Evolutionary conservation across 2,329 filamentous ascomycete genomes (phyloP).

Genomic region (Beauveria sp.): DNA sequence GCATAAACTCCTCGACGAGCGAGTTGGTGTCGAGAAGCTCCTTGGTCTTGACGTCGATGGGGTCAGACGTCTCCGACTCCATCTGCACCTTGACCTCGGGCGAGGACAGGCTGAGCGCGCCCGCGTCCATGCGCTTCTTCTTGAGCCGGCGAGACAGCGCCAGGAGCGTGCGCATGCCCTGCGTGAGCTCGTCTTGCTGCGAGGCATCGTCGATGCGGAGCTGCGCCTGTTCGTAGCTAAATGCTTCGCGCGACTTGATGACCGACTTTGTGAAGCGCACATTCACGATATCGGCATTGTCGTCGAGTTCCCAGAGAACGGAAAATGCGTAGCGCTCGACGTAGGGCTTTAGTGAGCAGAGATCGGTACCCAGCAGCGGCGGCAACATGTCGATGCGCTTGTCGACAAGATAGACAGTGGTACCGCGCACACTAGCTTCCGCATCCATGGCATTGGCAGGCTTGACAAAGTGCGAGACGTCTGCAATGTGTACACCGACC

Average conservation of each 20-base stretch:
- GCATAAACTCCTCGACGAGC: conserved; percentile 97
- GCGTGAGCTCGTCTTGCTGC: conserved; percentile 81
- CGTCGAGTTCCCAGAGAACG: conserved; percentile 79
- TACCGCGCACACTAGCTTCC: conserved; percentile 88
- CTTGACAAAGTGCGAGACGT: conserved; percentile 98
- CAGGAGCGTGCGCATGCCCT: conserved; percentile 80
- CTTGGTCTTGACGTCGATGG: conserved; percentile 94
- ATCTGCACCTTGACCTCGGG: conserved; percentile 95
- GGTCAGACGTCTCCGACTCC: conserved; percentile 92
- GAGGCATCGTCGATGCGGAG: conserved; percentile 83
- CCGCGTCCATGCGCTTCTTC: conserved; percentile 93
- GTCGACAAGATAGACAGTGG: conserved; percentile 94
- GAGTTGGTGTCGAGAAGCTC: conserved; percentile 92
- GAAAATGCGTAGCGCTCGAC: conserved; percentile 92
- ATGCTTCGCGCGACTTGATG: conserved; percentile 91
- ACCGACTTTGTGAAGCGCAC: conserved; percentile 95
- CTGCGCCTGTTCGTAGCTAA: conserved; percentile 96
- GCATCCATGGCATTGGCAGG: conserved; percentile 95
- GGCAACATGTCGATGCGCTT: conserved; percentile 99
- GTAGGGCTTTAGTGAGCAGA: conserved; percentile 94
- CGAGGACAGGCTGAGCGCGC: conserved; percentile 90
- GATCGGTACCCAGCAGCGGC: conserved; percentile 86
- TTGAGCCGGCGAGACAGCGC: conserved; percentile 87
- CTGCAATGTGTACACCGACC: conserved; percentile 95
- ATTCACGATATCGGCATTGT: conserved; percentile 75